Conservation (phyloP, 1,284 basidiomycete genomes). For the Tilletia walkeri region DNA sequence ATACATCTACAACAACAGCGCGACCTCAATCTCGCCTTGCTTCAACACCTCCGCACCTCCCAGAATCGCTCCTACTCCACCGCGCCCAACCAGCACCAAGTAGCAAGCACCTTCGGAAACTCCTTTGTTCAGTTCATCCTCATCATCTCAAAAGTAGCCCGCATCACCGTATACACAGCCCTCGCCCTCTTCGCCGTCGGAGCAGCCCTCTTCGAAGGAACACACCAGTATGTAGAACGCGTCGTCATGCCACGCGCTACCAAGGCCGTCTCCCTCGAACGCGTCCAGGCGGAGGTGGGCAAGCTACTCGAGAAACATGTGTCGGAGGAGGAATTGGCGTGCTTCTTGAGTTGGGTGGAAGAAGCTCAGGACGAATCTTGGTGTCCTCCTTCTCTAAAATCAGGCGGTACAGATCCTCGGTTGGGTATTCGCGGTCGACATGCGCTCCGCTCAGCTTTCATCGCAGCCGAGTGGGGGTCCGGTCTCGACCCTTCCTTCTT, state of each 20-base stretch:
- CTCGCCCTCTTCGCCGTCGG: constrained; percentile 35
- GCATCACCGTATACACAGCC: constrained; percentile 44
- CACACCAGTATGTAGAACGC: constrained; percentile 52
- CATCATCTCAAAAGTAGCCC: constrained; percentile 46
- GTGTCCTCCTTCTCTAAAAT: neutral
- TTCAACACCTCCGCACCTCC: too few species aligned
- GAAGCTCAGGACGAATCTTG: constrained; percentile 15
- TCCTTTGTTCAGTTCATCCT: constrained; percentile 47
- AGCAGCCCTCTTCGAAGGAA: constrained; percentile 40
- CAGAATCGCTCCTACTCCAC: constrained; percentile 29
- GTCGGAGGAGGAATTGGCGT: constrained; percentile 16
- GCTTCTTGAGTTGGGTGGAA: constrained; percentile 14
- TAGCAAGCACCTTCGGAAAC: constrained; percentile 36
- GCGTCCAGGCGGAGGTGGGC: constrained; percentile 18
- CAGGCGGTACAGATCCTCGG: constrained; percentile 39
- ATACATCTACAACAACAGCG: too few species aligned
- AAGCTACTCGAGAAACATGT: neutral
- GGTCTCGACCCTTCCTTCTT: constrained; percentile 45
- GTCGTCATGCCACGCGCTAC: constrained; percentile 34
- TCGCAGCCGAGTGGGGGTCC: constrained; percentile 48
- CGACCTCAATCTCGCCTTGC: too few species aligned
- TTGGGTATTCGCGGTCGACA: constrained; percentile 49
- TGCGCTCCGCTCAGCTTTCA: constrained; percentile 49
- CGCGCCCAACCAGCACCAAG: constrained; percentile 34
- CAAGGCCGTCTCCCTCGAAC: constrained; percentile 18